Percentiles rank a stretch among this genome's conserved stretches.
Conservation (phyloP, 306 rosid genomes). For the Coriaria nepalensis region DNA sequence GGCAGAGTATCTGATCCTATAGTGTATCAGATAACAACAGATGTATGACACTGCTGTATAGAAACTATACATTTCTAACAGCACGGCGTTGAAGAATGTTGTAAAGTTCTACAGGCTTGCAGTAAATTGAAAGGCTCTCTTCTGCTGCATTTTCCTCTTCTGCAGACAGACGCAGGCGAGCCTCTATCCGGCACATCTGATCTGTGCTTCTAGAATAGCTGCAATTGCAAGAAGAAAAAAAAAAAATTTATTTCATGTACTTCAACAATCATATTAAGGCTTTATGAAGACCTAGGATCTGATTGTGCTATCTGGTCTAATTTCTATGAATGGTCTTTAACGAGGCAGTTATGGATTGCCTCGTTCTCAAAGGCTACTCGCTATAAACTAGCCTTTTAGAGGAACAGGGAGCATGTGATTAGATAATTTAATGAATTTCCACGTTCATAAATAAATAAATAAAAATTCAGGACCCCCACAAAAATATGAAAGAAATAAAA, state of each 20-base stretch:
- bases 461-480: no score
- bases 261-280: background rate
- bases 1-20: no score
- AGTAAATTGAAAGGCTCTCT: constrained; percentile 52
- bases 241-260: constrained; percentile 5
- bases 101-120: constrained; percentile 78
- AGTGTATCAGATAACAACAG: background rate
- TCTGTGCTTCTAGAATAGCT: constrained; percentile 23
- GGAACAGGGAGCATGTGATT: no score
- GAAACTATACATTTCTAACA: constrained; percentile 26
- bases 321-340: no score
- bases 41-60: constrained; percentile 2
- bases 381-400: no score
- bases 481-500: no score
- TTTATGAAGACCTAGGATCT: no score
- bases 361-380: no score
- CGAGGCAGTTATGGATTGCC: no score
- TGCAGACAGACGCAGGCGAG: constrained; percentile 35
- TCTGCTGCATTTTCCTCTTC: constrained; percentile 60
- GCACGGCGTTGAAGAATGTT: constrained; percentile 54
- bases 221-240: constrained; percentile 28
- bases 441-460: no score
- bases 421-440: no score
- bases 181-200: constrained; percentile 41
- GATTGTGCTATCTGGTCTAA: no score